Base-by-base conservation (phyloP, 2,329 filamentous ascomycete species). In the Fusarium verticillioides region DNA sequence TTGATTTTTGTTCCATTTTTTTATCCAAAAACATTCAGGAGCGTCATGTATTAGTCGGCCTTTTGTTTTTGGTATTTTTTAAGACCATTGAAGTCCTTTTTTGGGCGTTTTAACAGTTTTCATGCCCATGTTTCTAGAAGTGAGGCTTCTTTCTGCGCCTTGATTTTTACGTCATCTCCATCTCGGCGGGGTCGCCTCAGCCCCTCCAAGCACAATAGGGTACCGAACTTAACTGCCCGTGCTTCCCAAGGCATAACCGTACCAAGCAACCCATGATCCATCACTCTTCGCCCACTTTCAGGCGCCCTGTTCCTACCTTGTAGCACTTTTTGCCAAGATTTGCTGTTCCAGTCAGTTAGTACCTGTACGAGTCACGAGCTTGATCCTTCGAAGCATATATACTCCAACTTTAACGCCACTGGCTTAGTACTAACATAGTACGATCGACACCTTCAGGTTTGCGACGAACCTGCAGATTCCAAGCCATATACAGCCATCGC, bases 1-100 rank as follows among this genome's bases (percentile, higher is more conserved):
- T 78, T 78, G 63, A 44, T 75, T 81, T 82, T 80, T 77, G 57
- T 11, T 19, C 3, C 28, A 44, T 49, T 39, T 8, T 13, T 13
- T 1, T 6, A 9, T 30, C 7, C 4, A 11, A 6, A 36, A 19
- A 18, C 9, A 36, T 19, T 26, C 5, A 21, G 1, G 13, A 5
- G 9, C 1, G 4, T 11, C 26, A 13, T n/a, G 7, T 7, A 2
- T 21, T 5, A 18, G 19, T 11, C 1, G 0, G 6, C 15, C 32
- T 10, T 5, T 52, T 6, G 5, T 56, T 66, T 62, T 66, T 15
- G 2, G 9, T 6, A 28, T 65, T 65, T 65, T 59, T n/a, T 1
- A 52, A 37, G 4, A 26, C 26, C 7, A 11, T 12, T 32, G 10
- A 39, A 8, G 9, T 7, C 26, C 21, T 9, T 47, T 60, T 34